These are phyloP conservation scores for Fusarium sp. DNA, from an alignment of 2,329 filamentous ascomycete genomes.

Conservation along the genomic window DNA sequence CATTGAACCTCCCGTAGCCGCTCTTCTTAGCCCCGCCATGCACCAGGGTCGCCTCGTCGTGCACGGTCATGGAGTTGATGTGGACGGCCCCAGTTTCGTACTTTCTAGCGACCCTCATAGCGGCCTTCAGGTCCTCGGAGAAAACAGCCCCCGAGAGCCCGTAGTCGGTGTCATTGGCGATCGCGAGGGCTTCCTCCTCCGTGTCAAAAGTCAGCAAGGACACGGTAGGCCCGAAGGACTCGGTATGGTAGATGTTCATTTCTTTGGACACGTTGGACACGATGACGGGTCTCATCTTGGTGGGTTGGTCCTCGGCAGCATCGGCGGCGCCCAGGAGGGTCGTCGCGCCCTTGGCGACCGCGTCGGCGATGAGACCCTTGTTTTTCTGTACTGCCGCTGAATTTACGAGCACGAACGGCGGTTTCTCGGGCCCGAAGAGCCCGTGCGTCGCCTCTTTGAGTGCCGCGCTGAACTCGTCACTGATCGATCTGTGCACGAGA, in stretches of 20 bases:
- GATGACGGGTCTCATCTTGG: not conserved
- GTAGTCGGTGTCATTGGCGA: slow-evolving; percentile 85
- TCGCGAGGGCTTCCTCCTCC: slow-evolving; percentile 74
- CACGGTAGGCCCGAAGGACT: slow-evolving; percentile 64
- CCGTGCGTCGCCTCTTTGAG: not conserved
- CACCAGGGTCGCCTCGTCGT: slow-evolving; percentile 70
- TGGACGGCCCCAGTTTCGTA: slow-evolving; percentile 74
- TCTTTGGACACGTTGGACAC: not conserved
- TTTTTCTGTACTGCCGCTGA: not conserved
- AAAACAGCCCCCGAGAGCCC: slow-evolving; percentile 78
- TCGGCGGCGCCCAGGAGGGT: not conserved
- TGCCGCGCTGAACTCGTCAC: not conserved
- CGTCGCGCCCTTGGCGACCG: not conserved
- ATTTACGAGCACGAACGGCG: not conserved
- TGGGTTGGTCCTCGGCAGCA: not conserved
- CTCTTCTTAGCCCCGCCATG: slow-evolving; percentile 73
- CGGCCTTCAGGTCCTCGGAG: slow-evolving; percentile 70
- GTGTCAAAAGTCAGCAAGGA: slow-evolving; percentile 70
- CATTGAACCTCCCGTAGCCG: slow-evolving; percentile 68
- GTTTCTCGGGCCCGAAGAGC: not conserved
- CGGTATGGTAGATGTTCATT: slow-evolving; percentile 14
- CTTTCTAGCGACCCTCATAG: slow-evolving; percentile 64
- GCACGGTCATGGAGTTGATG: slow-evolving; percentile 72
- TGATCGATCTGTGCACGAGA: not conserved
- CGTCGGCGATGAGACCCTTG: not conserved